A percentile compares a stretch with the other conserved stretches of the same genome.
phyloP scores from a whole-genome alignment of 1,139 yeast genomes.

The Suhomyces guaymorum region DNA sequence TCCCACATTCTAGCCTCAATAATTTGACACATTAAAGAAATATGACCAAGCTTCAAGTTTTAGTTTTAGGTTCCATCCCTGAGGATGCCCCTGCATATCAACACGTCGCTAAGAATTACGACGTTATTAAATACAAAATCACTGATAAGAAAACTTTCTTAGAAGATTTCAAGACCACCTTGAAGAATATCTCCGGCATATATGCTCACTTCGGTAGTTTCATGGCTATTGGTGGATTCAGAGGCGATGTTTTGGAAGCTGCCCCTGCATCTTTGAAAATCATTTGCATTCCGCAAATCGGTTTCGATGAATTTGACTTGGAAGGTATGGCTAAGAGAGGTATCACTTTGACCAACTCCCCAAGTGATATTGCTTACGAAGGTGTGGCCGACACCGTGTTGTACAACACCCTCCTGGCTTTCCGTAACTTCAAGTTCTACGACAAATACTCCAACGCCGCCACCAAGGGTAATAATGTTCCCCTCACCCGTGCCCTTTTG shows the following conservation, averaged over 20 bases:
- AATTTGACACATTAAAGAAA: too few species aligned
- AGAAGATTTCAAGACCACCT: slow-evolving; percentile 18
- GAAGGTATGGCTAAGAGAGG: slow-evolving; percentile 20
- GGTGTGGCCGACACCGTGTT: slow-evolving; percentile 28
- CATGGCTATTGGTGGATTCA: slow-evolving; percentile 22
- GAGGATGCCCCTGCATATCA: slow-evolving; percentile 37
- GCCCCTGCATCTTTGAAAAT: slow-evolving; percentile 22
- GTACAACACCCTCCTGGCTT: slow-evolving; percentile 23
- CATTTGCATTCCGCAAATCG: slow-evolving; percentile 25
- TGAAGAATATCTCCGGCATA: slow-evolving; percentile 23
- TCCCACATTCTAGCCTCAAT: too few species aligned
- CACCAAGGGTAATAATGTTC: slow-evolving; percentile 15
- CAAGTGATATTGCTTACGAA: slow-evolving; percentile 25
- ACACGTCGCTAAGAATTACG: slow-evolving; percentile 39
- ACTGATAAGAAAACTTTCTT: slow-evolving; percentile 44
- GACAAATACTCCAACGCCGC: slow-evolving; percentile 13
- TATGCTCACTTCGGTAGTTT: slow-evolving; percentile 27
- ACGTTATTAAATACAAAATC: slow-evolving; percentile 44
- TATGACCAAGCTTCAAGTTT: slow-evolving; percentile 36
- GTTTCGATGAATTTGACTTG: slow-evolving; percentile 23
- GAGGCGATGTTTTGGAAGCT: slow-evolving; percentile 18
- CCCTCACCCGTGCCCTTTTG: slow-evolving; percentile 16
- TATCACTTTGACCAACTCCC: slow-evolving; percentile 24
- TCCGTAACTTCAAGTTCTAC: slow-evolving; percentile 23
- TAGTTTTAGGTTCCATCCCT: slow-evolving; percentile 48